A percentile compares a stretch with the other conserved stretches of the same genome.
Conservation (phyloP, 2,329 filamentous ascomycete genomes). For the Lachnellula hyalina region DNA sequence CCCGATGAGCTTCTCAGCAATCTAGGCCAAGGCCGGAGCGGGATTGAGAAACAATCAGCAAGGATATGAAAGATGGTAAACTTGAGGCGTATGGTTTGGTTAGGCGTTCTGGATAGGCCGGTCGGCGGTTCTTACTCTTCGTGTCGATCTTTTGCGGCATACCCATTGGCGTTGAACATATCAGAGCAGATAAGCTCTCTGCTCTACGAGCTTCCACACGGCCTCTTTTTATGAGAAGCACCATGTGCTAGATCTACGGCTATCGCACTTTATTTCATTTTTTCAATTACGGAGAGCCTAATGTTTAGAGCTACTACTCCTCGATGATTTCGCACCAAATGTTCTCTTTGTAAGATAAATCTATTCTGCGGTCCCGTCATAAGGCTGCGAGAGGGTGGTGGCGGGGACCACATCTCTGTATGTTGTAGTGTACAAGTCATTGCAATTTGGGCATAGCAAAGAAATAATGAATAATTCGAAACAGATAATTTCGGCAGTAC, state of each 20-base stretch:
- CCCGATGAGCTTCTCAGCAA: constrained; percentile 46
- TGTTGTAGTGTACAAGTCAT: constrained; percentile 13
- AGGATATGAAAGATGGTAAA: constrained; percentile 24
- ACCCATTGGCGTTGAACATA: constrained; percentile 21
- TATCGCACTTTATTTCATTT: constrained; percentile 12
- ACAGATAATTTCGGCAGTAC: not conserved
- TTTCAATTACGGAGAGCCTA: constrained; percentile 20
- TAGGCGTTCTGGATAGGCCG: constrained; percentile 30
- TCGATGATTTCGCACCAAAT: constrained; percentile 16
- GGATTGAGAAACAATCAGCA: constrained; percentile 26
- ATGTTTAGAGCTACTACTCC: constrained; percentile 28
- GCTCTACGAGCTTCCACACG: constrained; percentile 14
- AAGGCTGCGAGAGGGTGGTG: constrained; percentile 15
- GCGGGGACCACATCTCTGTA: constrained; percentile 9
- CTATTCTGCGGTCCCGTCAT: constrained; percentile 21
- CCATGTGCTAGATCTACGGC: constrained; percentile 17
- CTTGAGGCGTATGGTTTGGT: constrained; percentile 25
- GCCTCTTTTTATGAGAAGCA: constrained; percentile 18
- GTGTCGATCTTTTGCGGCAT: constrained; percentile 24
- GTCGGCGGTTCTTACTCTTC: constrained; percentile 17
- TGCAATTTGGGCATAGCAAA: constrained; percentile 4
- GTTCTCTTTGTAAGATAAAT: constrained; percentile 29
- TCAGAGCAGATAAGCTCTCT: constrained; percentile 12
- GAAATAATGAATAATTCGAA: constrained; percentile 3
- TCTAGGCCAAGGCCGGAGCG: constrained; percentile 27